Percentiles rank a stretch among this genome's conserved stretches.
Evolutionary conservation across 139 green algal species (phyloP).

Genomic region (Haematococcus lacustris): DNA sequence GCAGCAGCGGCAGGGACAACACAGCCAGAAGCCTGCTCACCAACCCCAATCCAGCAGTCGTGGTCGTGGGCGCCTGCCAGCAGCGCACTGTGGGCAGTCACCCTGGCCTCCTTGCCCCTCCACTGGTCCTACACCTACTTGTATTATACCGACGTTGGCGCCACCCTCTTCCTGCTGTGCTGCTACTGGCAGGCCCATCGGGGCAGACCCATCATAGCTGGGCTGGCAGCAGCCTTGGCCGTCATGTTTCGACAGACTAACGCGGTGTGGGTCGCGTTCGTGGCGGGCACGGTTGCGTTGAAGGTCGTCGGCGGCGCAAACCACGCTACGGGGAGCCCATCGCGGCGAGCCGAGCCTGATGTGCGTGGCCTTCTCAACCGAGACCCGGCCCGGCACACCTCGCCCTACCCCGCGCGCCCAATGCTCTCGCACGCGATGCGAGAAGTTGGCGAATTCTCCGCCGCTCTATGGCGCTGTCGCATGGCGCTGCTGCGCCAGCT

Average conservation of each 20-base stretch:
- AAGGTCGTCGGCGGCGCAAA: too few relatives aligned
- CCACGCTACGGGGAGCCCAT: too few relatives aligned
- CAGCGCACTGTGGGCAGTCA: conserved; percentile 39
- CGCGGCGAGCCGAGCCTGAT: too few relatives aligned
- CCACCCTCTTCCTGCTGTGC: conserved; percentile 54
- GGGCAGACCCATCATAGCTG: conserved; percentile 9
- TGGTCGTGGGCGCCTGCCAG: background rate
- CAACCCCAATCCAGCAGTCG: too few relatives aligned
- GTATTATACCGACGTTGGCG: conserved; percentile 89
- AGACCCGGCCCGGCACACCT: too few relatives aligned
- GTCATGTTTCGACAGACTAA: conserved; percentile 85
- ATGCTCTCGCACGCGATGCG: too few relatives aligned
- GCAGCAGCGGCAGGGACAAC: background rate
- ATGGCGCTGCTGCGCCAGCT: conserved; percentile 18
- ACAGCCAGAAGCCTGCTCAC: too few relatives aligned
- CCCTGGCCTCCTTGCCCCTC: conserved; percentile 52
- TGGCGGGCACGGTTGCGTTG: conserved; percentile 37
- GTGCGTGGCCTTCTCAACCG: too few relatives aligned
- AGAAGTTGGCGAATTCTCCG: too few relatives aligned
- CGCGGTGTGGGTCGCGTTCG: conserved; percentile 81
- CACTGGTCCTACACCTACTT: conserved; percentile 88
- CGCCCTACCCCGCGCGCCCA: too few relatives aligned
- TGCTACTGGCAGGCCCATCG: conserved; percentile 6
- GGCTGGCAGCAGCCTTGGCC: conserved; percentile 35
- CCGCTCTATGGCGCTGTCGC: background rate